Conservation (phyloP, 73 alveolate species). For the Paraurostyla sp. region DNA sequence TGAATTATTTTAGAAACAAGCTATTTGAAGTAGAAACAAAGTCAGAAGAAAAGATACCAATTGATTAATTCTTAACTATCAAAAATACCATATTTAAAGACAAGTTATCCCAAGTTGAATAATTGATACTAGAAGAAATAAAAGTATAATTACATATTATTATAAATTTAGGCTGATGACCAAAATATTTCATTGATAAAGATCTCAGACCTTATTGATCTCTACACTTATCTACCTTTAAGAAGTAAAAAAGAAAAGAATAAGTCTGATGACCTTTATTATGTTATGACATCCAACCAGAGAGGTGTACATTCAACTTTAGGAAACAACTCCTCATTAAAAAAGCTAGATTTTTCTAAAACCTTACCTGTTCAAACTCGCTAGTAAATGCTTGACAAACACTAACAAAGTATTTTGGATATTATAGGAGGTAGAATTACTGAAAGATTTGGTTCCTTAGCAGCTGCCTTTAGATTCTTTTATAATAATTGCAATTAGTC, state of each 20-base stretch:
- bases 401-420: not conserved
- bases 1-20: constrained; percentile 15
- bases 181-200: not conserved
- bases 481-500: constrained; percentile 39
- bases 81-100: not conserved
- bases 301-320: constrained; percentile 2
- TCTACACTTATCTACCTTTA: constrained; percentile 35
- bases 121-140: not conserved
- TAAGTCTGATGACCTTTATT: constrained; percentile 12
- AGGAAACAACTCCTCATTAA: not conserved
- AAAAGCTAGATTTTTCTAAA: not conserved
- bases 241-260: not conserved
- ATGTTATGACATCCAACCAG: constrained; percentile 32
- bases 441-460: constrained; percentile 25
- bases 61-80: not conserved
- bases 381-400: not conserved
- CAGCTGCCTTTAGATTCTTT: constrained; percentile 65
- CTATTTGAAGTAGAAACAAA: constrained; percentile 2
- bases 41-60: not conserved
- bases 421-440: constrained; percentile 7
- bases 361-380: not conserved
- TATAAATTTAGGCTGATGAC: not conserved
- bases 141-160: not conserved
- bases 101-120: not conserved
- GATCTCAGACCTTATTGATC: constrained; percentile 29